These are phyloP conservation scores for Mycena polygramma DNA, from an alignment of 768 basidiomycete species.

Conservation along the genomic window DNA sequence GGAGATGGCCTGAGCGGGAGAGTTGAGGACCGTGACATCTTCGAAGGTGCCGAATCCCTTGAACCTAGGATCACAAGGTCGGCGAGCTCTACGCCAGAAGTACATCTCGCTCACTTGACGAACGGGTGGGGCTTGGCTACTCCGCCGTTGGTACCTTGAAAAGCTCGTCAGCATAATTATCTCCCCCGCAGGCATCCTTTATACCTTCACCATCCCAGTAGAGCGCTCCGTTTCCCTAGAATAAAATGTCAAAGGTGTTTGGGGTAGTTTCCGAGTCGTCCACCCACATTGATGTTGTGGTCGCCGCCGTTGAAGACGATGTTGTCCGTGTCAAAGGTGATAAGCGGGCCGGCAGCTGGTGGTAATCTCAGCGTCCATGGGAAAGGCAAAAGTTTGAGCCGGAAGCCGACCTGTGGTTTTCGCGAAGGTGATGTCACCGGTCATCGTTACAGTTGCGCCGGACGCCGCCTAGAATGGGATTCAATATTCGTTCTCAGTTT, in stretches of 20 bases:
- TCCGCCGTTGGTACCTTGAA: conserved; percentile 35
- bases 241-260: not conserved
- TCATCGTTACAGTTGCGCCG: conserved; percentile 41
- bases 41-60: conserved; percentile 37
- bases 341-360: conserved; percentile 32
- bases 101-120: conserved; percentile 24
- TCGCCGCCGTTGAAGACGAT: conserved; percentile 35
- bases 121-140: conserved; percentile 38
- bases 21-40: conserved; percentile 34
- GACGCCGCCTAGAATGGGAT: conserved; percentile 47
- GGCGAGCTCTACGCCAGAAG: not conserved
- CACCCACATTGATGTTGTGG: conserved; percentile 27
- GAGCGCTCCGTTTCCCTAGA: conserved; percentile 29
- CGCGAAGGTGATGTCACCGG: conserved; percentile 34
- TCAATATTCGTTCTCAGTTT: not conserved
- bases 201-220: conserved; percentile 37
- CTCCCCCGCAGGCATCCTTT: not conserved
- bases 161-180: not conserved
- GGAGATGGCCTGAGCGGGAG: conserved; percentile 34
- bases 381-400: not conserved
- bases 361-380: too few species aligned
- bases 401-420: conserved; percentile 28
- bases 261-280: not conserved
- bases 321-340: conserved; percentile 31
- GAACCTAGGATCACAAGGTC: conserved; percentile 10